A percentile compares a stretch with the other conserved stretches of the same genome.
Evolutionary conservation across 2,329 filamentous ascomycete genomes (phyloP).

Genomic region (Aspergillus felis): DNA sequence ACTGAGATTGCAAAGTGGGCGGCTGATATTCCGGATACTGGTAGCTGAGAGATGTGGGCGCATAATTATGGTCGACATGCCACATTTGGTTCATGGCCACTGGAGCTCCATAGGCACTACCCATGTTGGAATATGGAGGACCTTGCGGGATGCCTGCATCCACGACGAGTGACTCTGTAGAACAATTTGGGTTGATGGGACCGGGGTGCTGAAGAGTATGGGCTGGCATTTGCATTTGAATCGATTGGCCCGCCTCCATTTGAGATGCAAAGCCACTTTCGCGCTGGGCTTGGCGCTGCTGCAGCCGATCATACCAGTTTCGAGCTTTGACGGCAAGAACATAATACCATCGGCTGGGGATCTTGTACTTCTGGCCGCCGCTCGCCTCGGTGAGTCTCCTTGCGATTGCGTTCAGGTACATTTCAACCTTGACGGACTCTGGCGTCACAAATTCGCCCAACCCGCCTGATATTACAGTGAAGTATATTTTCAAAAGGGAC

Average conservation of each 20-base stretch:
- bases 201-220: slow-evolving; percentile 7
- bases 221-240: not conserved
- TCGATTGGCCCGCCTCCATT: slow-evolving; percentile 1
- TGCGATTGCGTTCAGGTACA: slow-evolving; percentile 29
- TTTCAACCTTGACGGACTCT: slow-evolving; percentile 27
- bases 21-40: slow-evolving; percentile 16
- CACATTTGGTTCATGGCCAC: slow-evolving; percentile 21
- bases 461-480: slow-evolving; percentile 26
- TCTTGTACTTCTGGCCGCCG: slow-evolving; percentile 29
- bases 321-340: slow-evolving; percentile 30
- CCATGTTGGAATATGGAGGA: slow-evolving; percentile 14
- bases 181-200: slow-evolving; percentile 3
- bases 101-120: slow-evolving; percentile 17
- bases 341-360: slow-evolving; percentile 31
- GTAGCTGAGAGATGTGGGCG: slow-evolving; percentile 13
- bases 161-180: slow-evolving; percentile 14
- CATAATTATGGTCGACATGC: slow-evolving; percentile 18
- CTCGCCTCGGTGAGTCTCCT: slow-evolving; percentile 31
- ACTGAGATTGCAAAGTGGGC: slow-evolving; percentile 19
- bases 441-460: slow-evolving; percentile 29
- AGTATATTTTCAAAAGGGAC: slow-evolving; percentile 34
- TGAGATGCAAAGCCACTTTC: slow-evolving; percentile 8
- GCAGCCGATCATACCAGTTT: slow-evolving; percentile 30
- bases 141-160: slow-evolving; percentile 12
- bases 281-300: slow-evolving; percentile 11